Conservation (phyloP, 1,139 yeast species). For the Yamadazyma spencermartinsiae region DNA sequence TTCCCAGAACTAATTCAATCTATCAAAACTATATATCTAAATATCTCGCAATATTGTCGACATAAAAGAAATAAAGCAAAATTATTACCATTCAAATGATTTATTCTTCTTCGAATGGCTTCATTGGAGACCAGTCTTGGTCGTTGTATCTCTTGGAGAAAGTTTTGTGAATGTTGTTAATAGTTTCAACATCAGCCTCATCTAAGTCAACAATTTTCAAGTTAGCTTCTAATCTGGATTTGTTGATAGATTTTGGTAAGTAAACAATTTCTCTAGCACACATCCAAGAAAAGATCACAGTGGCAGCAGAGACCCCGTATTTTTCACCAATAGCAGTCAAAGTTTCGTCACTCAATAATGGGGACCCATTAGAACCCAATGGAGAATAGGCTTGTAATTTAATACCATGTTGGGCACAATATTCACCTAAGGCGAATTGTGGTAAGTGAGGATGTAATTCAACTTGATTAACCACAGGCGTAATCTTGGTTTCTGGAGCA, state of each 20-base stretch:
- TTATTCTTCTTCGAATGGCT: slow-evolving; percentile 15
- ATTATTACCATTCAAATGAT: not conserved
- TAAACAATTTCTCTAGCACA: slow-evolving; percentile 65
- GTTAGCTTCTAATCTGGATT: slow-evolving; percentile 59
- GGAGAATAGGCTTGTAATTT: slow-evolving; percentile 77
- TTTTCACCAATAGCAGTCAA: slow-evolving; percentile 55
- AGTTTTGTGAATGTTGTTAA: slow-evolving; percentile 44
- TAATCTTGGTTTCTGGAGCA: slow-evolving; percentile 47
- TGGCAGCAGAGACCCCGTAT: slow-evolving; percentile 56
- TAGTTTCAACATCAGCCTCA: slow-evolving; percentile 52
- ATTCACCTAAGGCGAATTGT: slow-evolving; percentile 61
- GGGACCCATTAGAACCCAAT: slow-evolving; percentile 68
- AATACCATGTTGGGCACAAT: slow-evolving; percentile 54
- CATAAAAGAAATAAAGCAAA: not conserved
- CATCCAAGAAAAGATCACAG: slow-evolving; percentile 69
- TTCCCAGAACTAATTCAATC: slow-evolving; percentile 4
- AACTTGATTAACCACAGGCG: slow-evolving; percentile 73
- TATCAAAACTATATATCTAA: not conserved
- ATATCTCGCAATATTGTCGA: not conserved
- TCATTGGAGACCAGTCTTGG: slow-evolving; percentile 36
- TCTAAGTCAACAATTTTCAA: slow-evolving; percentile 49
- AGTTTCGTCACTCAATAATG: slow-evolving; percentile 52
- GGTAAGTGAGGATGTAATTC: slow-evolving; percentile 76
- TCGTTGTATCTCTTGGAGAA: slow-evolving; percentile 51
- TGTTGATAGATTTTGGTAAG: slow-evolving; percentile 72